phyloP scores from a whole-genome alignment of 192 early-diverging fungal species.

The Gaertneriomyces semiglobifer region DNA sequence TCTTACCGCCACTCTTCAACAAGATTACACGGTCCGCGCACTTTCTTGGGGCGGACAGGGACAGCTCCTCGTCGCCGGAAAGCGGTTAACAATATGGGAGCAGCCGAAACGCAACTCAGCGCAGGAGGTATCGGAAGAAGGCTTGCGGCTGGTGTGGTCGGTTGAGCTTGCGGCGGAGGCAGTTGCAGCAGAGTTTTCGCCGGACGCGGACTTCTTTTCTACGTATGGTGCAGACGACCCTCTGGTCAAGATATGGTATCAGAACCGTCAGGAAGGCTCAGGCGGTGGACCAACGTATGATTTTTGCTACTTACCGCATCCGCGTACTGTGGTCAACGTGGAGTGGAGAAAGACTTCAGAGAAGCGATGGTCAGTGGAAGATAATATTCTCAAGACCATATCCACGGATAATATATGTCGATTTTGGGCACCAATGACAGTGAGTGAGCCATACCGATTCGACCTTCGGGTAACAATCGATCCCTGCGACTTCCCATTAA shows the following conservation, averaged over 20 bases:
- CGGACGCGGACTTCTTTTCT: slow-evolving; percentile 59
- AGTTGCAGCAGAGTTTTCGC: slow-evolving; percentile 52
- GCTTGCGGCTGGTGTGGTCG: slow-evolving; percentile 5
- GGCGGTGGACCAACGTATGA: slow-evolving; percentile 24
- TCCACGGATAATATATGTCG: slow-evolving; percentile 65
- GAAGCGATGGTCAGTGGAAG: neutral
- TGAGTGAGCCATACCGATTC: slow-evolving; percentile 50
- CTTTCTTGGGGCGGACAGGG: slow-evolving; percentile 20
- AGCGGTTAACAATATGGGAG: neutral
- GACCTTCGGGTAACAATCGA: slow-evolving; percentile 69
- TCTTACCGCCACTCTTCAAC: neutral
- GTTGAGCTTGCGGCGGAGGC: slow-evolving; percentile 5
- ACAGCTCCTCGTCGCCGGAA: slow-evolving; percentile 13
- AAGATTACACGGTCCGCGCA: neutral
- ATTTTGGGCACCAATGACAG: slow-evolving; percentile 61
- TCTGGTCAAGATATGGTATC: slow-evolving; percentile 64
- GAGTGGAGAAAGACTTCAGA: slow-evolving; percentile 53
- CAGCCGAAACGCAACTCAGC: neutral
- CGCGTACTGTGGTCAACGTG: slow-evolving; percentile 54
- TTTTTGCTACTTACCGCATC: slow-evolving; percentile 69
- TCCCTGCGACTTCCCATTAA: slow-evolving; percentile 57
- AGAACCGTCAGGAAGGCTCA: slow-evolving; percentile 2
- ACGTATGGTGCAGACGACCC: slow-evolving; percentile 62
- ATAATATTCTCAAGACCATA: slow-evolving; percentile 64
- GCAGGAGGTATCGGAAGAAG: neutral